phyloP scores from a whole-genome alignment of 2,329 filamentous ascomycete genomes.

The Hymenoscyphus infarciens region DNA sequence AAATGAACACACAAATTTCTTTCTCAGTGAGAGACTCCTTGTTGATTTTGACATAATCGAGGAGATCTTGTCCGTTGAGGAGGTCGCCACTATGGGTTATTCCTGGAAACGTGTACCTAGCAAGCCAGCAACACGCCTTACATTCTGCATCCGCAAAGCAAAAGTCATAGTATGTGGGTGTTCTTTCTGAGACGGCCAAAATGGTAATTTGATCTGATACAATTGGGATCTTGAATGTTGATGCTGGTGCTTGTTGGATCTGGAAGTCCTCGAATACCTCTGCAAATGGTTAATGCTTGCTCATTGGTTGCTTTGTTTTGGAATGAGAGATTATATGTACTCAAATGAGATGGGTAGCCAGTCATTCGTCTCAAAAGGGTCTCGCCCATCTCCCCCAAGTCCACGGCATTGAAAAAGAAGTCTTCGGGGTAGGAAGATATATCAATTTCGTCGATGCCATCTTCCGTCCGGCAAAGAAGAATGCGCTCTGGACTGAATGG shows the following conservation, averaged over 20 bases:
- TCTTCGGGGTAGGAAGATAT: constrained; percentile 29
- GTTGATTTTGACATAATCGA: constrained; percentile 24
- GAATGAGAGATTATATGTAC: not conserved
- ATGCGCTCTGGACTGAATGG: constrained; percentile 25
- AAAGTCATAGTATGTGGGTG: constrained; percentile 32
- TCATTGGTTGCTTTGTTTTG: not conserved
- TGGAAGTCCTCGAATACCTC: constrained; percentile 25
- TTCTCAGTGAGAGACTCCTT: constrained; percentile 16
- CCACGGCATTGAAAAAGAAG: constrained; percentile 31
- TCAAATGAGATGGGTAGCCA: constrained; percentile 15
- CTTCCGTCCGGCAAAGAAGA: constrained; percentile 21
- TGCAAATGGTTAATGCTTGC: constrained; percentile 5
- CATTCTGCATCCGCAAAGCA: constrained; percentile 26
- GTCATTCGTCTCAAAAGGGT: constrained; percentile 26
- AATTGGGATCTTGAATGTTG: constrained; percentile 24
- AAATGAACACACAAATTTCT: constrained; percentile 28
- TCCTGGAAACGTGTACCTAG: constrained; percentile 18
- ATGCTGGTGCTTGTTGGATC: constrained; percentile 24
- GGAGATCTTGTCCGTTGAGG: constrained; percentile 13
- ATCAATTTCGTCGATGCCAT: constrained; percentile 25
- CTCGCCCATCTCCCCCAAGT: constrained; percentile 29
- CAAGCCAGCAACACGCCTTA: constrained; percentile 23
- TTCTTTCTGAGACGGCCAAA: constrained; percentile 25
- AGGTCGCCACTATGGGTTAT: not conserved
- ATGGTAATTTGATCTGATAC: constrained; percentile 22